phyloP scores from a whole-genome alignment of 2,329 filamentous ascomycete species.

The Microascus cirrosus region DNA sequence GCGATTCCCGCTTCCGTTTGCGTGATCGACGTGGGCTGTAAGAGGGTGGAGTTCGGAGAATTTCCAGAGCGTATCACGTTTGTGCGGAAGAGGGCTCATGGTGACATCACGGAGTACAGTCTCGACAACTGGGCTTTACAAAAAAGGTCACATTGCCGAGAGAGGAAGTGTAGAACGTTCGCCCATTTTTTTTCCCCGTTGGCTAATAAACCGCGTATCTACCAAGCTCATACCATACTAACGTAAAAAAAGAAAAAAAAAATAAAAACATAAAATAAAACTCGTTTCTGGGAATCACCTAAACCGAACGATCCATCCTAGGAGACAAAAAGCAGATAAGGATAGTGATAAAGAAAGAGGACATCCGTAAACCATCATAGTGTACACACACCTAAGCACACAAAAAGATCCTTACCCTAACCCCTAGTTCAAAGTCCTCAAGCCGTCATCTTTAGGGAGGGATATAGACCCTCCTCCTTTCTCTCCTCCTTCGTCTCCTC shows the following conservation, averaged over 20 bases:
- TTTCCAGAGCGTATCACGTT: no score
- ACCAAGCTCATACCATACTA: no score
- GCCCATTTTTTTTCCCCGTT: no score
- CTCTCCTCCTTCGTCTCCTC: neutral
- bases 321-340: neutral
- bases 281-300: neutral
- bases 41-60: neutral
- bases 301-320: neutral
- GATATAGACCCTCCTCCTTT: conserved; percentile 1
- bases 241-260: no score
- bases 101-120: no score
- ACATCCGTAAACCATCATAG: neutral
- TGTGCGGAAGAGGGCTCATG: no score
- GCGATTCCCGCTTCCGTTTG: no score
- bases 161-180: no score
- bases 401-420: neutral
- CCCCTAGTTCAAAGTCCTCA: neutral
- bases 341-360: neutral
- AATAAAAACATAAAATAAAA: neutral
- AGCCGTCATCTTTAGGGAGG: neutral
- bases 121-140: no score
- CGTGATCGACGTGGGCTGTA: neutral
- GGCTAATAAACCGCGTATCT: no score
- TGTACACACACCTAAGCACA: neutral
- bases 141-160: no score